Conservation (phyloP, 495 filamentous ascomycete genomes). For the Penicillium tannophilum region DNA sequence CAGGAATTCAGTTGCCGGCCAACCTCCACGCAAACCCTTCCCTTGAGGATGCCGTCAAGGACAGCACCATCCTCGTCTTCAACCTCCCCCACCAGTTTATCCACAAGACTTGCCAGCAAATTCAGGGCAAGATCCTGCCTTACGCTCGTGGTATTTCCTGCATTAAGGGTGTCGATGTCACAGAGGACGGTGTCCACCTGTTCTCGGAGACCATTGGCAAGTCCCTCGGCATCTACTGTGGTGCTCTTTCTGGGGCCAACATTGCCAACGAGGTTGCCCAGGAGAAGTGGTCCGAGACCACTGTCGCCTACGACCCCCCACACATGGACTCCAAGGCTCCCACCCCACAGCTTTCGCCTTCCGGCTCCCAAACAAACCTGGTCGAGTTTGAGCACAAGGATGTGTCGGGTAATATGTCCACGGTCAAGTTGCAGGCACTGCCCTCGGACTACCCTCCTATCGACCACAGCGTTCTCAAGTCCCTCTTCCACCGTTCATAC, state of each 20-base stretch:
- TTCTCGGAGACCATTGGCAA: slow-evolving; percentile 95
- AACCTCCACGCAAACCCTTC: slow-evolving; percentile 93
- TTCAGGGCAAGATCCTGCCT: slow-evolving; percentile 86
- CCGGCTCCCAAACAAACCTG: slow-evolving; percentile 59
- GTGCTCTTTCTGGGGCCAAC: slow-evolving; percentile 94
- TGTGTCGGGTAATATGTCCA: slow-evolving; percentile 59
- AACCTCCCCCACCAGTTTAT: slow-evolving; percentile 99
- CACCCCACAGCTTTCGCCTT: slow-evolving; percentile 60
- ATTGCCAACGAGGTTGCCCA: slow-evolving; percentile 93
- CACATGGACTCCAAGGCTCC: slow-evolving; percentile 74
- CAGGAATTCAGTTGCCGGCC: slow-evolving; percentile 75
- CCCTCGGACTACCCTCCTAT: slow-evolving; percentile 80
- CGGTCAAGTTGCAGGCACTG: slow-evolving; percentile 68
- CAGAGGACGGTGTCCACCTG: slow-evolving; percentile 74
- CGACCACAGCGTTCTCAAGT: slow-evolving; percentile 74
- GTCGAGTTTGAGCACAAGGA: slow-evolving; percentile 66
- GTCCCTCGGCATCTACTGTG: slow-evolving; percentile 92
- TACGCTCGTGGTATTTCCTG: slow-evolving; percentile 94
- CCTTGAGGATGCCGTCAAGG: slow-evolving; percentile 75
- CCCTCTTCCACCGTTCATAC: slow-evolving; percentile 94
- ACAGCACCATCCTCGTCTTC: slow-evolving; percentile 87
- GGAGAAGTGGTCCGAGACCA: slow-evolving; percentile 96
- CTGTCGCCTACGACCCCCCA: slow-evolving; percentile 93
- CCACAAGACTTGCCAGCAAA: slow-evolving; percentile 76
- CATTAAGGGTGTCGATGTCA: slow-evolving; percentile 96